A percentile compares a stretch with the other conserved stretches of the same genome.
Conservation (phyloP, 2,329 filamentous ascomycete genomes). For the Xylariaceae sp. region DNA sequence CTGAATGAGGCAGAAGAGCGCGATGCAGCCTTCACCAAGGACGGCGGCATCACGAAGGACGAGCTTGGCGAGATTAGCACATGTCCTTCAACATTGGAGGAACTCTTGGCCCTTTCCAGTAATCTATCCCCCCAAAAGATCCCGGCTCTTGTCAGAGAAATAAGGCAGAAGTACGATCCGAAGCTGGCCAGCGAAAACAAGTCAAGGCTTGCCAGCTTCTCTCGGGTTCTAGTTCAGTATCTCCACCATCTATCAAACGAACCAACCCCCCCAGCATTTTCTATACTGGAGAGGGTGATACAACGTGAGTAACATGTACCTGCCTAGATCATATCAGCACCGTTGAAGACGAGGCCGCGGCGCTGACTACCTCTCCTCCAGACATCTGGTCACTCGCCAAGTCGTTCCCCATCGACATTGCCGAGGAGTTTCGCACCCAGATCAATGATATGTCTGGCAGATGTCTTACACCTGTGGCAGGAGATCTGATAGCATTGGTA, state of each 20-base stretch:
- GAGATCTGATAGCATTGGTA: slow-evolving; percentile 78
- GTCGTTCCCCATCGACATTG: slow-evolving; percentile 72
- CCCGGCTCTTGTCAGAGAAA: slow-evolving; percentile 77
- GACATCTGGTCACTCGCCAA: slow-evolving; percentile 75
- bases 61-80: slow-evolving; percentile 63
- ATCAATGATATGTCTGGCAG: slow-evolving; percentile 53
- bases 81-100: slow-evolving; percentile 72
- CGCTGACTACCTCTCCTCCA: slow-evolving; percentile 5
- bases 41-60: slow-evolving; percentile 28
- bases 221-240: slow-evolving; percentile 59
- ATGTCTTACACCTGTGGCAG: slow-evolving; percentile 50
- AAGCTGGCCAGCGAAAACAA: slow-evolving; percentile 84
- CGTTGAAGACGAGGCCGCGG: too few relatives aligned
- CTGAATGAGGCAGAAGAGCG: slow-evolving; percentile 53
- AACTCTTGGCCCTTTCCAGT: slow-evolving; percentile 64
- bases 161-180: slow-evolving; percentile 87
- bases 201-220: slow-evolving; percentile 66
- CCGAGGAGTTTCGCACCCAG: slow-evolving; percentile 69
- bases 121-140: slow-evolving; percentile 59
- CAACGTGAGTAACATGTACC: slow-evolving; percentile 50
- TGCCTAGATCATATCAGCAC: background rate
- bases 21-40: slow-evolving; percentile 45
- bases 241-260: slow-evolving; percentile 45
- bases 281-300: slow-evolving; percentile 70
- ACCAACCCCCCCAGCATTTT: slow-evolving; percentile 47